These are phyloP conservation scores for Fusarium cyanostomum DNA, from an alignment of 2,329 filamentous ascomycete species.

Conservation along the genomic window DNA sequence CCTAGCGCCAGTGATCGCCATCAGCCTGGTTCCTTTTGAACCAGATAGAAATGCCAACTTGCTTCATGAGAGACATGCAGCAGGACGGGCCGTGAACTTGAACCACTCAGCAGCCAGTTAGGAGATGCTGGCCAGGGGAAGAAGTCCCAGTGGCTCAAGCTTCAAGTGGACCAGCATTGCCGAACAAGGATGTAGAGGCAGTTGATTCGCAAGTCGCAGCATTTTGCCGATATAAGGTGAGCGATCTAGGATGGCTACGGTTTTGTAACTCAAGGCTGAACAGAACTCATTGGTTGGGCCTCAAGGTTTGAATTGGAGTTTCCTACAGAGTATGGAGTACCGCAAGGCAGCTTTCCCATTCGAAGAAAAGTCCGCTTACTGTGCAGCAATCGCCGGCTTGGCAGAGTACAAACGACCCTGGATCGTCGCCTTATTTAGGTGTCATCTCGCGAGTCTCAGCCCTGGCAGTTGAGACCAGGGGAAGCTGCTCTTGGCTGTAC, in stretches of 20 bases:
- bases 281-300: no score
- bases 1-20: neutral
- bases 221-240: constrained; percentile 8
- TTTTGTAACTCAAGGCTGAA: neutral
- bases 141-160: neutral
- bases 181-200: constrained; percentile 1
- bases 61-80: neutral
- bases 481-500: constrained; percentile 33
- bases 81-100: neutral
- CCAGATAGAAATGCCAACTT: neutral
- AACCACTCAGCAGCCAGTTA: neutral
- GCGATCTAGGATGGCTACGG: neutral
- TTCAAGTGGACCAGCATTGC: constrained; percentile 1
- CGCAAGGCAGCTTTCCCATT: no score
- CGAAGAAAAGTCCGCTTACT: neutral
- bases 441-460: constrained; percentile 26
- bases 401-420: constrained; percentile 6
- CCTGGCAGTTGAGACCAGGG: constrained; percentile 26
- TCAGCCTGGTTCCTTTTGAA: neutral
- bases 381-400: neutral
- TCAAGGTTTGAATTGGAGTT: neutral
- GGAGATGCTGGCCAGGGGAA: neutral
- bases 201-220: constrained; percentile 1
- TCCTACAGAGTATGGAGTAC: neutral
- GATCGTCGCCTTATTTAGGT: constrained; percentile 11